Base-by-base conservation (phyloP, 1,284 basidiomycete species). In the Exobasidium cylindrosporum region DNA sequence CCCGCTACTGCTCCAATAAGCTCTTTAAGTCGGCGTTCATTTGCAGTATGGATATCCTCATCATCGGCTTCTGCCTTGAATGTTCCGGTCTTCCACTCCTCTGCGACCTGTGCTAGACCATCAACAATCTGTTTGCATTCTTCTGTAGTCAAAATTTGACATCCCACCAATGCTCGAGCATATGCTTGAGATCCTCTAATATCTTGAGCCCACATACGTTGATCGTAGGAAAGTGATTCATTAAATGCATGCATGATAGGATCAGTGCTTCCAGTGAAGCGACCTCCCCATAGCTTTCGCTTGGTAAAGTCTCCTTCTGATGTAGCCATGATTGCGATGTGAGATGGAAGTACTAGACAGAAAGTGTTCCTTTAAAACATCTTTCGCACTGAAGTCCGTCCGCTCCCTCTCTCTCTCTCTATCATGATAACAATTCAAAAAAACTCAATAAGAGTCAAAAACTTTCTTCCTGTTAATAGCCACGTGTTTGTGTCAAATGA, bases 11-110 rank as follows among this genome's bases (percentile, higher is more conserved):
- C 63, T 0, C 95, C 95, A 63, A 98, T 92, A 63, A 97, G 83
- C 83, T 98, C 95, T 68, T 88, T 91, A 70, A 98, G 82, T 31
- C 95, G 86, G 58, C 96, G 88, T 81, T 98, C 95, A 78, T 98
- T 98, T 62, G 96, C 96, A n/a, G 95, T 98, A 81, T 98, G 95
- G 65, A 98, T 97, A 78, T 98, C 95, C 78, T 98, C 95, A 78
- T 98, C 95, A 72, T 95, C 92, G 14, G 86, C 83, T 10, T 68
- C 67, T 43, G 68, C 70, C 28, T 69, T 31, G 65, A 80, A 80
- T 13, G 68, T 69, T 55, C 71, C 72, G 1, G 62, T 58, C 57
- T 68, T 85, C 95, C 95, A 98, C 82, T 97, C 95, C 72, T 86
- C 82, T 62, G 85, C 87, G 58, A 98, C 92, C 45, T 82, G 80